Conservation (phyloP, 2,329 filamentous ascomycete genomes). For the Aureobasidium leucospermi region DNA sequence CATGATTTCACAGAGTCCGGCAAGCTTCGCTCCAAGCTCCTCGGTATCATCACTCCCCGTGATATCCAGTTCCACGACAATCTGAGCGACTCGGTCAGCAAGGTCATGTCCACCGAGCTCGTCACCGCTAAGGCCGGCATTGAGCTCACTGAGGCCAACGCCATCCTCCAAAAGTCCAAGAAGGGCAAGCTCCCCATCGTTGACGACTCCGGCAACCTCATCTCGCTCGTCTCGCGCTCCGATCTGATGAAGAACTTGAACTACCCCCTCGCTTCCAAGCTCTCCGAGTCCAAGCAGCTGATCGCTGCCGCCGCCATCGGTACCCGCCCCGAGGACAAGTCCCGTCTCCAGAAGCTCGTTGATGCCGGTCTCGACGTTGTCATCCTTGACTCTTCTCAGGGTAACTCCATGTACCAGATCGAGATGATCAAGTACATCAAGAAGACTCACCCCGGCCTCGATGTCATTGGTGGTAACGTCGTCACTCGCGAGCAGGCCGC, state of each 20-base stretch:
- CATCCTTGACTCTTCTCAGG: slow-evolving; percentile 91
- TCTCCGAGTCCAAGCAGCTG: slow-evolving; percentile 94
- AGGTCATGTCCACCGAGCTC: slow-evolving; percentile 93
- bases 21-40: slow-evolving; percentile 86
- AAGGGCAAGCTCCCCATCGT: slow-evolving; percentile 64
- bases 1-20: slow-evolving; percentile 63
- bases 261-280: slow-evolving; percentile 93
- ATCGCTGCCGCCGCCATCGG: slow-evolving; percentile 93
- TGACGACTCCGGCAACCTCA: slow-evolving; percentile 39
- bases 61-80: slow-evolving; percentile 95
- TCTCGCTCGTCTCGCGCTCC: slow-evolving; percentile 87
- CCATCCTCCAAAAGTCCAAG: slow-evolving; percentile 87
- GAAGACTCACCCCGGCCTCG: slow-evolving; percentile 71
- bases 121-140: slow-evolving; percentile 81
- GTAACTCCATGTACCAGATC: slow-evolving; percentile 97
- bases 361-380: slow-evolving; percentile 95
- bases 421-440: slow-evolving; percentile 98
- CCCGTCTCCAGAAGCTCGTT: slow-evolving; percentile 75
- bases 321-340: slow-evolving; percentile 88
- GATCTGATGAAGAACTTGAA: slow-evolving; percentile 98
- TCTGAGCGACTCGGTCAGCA: slow-evolving; percentile 62
- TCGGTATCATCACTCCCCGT: slow-evolving; percentile 95
- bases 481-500: slow-evolving; percentile 97
- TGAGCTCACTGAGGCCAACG: slow-evolving; percentile 80
- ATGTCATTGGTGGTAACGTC: slow-evolving; percentile 97